A percentile compares a stretch with the other conserved stretches of the same genome.
Evolutionary conservation across 306 rosid species (phyloP).

Genomic region (Nissolia schottii): DNA sequence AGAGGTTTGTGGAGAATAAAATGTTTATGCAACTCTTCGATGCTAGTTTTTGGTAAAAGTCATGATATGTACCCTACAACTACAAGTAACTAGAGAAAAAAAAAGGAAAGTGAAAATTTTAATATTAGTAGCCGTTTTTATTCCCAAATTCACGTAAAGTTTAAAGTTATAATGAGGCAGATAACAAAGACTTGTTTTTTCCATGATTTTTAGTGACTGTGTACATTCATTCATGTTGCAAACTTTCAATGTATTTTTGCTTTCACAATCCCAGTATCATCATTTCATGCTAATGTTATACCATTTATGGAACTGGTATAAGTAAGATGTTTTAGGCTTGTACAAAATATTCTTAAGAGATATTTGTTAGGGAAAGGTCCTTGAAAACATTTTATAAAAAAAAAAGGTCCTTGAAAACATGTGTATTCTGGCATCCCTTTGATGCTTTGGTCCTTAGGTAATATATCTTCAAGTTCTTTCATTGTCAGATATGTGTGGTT

Average conservation of each 20-base stretch:
- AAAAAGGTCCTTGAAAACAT: too few species aligned
- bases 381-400: too few species aligned
- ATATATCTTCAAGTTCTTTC: neutral
- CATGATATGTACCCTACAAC: neutral
- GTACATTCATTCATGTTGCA: neutral
- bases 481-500: slow-evolving; percentile 3
- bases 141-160: neutral
- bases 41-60: slow-evolving; percentile 20
- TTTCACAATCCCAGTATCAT: neutral
- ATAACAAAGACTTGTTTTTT: neutral
- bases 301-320: slow-evolving; percentile 10
- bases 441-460: neutral
- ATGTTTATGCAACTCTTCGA: slow-evolving; percentile 17
- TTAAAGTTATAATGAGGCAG: neutral
- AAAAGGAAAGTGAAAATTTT: neutral
- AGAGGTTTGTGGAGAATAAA: slow-evolving; percentile 57
- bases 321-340: slow-evolving; percentile 2
- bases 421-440: slow-evolving; percentile 5
- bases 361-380: neutral
- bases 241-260: neutral
- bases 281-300: slow-evolving; percentile 11
- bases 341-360: neutral
- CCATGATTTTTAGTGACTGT: neutral
- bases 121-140: neutral
- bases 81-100: neutral